Base-by-base conservation (phyloP, 2,329 filamentous ascomycete species). In the Chaetomiaceae sp. region DNA sequence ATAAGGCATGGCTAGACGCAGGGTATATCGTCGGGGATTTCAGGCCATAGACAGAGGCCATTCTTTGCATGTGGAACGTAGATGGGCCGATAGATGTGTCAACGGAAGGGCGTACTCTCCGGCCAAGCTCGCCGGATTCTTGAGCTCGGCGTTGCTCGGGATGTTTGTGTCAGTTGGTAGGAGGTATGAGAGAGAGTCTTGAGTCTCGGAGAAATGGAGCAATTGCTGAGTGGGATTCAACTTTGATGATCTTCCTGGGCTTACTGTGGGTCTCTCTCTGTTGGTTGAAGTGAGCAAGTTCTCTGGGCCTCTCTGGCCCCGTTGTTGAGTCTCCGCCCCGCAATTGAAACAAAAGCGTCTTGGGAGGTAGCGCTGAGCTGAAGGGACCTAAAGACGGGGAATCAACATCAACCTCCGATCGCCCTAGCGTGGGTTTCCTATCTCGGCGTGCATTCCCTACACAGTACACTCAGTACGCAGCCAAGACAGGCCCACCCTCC, bases 151-250 rank as follows among this genome's bases (percentile, higher is more conserved):
- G 16, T 27, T 51, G 41, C 18, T 45, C 47, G 47, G 37, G 37
- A 34, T 49, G 20, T 49, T 3, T 21, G 16, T 21, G 20, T 16
- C 6, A 25, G 34, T 40, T 11, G 34, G 23, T 38, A 9, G 34
- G 11, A 25, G 14, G 20, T n/a, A 29, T 5, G 25, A n/a, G n/a
- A n/a, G n/a, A n/a, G n/a, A n/a, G n/a, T n/a, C n/a, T n/a, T 2
- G 27, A 23, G 34, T 32, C 34, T 48, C 45, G 45, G 45, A 40
- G 34, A 40, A 25, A 48, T 48, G 45, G 45, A 38, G 45, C 13
- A 27, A 21, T 23, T 36, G 30, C 21, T 46, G 43, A 32, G n/a
- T n/a, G n/a, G n/a, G n/a, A n/a, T n/a, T n/a, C n/a, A n/a, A n/a
- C n/a, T n/a, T n/a, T n/a, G n/a, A n/a, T n/a, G n/a, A n/a, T n/a